Evolutionary conservation across 805 yeast genomes (phyloP).

Genomic region (Hanseniaspora occidentalis): DNA sequence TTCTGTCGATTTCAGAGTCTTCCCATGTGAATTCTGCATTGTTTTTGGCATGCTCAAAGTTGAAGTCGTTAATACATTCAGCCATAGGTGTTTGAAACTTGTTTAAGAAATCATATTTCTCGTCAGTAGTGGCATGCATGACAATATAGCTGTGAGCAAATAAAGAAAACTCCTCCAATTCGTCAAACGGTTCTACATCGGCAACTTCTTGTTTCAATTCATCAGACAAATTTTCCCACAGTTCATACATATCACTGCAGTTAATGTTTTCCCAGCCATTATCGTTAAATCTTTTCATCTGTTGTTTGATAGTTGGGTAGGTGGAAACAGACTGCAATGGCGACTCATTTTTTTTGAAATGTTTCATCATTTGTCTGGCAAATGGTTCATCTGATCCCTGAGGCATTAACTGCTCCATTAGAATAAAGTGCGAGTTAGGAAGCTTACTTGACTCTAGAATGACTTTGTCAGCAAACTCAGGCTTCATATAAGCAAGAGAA

Average conservation of each 20-base stretch:
- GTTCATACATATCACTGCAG: conserved; percentile 39
- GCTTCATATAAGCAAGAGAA: conserved; percentile 68
- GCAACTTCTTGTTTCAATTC: conserved; percentile 31
- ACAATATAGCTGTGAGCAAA: conserved; percentile 67
- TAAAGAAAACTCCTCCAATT: conserved; percentile 67
- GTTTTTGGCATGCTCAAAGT: background rate
- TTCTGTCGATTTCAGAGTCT: conserved; percentile 8
- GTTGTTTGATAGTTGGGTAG: conserved; percentile 41
- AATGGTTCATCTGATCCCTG: conserved; percentile 52
- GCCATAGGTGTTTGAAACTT: conserved; percentile 1
- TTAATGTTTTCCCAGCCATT: conserved; percentile 38
- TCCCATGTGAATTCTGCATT: conserved; percentile 6
- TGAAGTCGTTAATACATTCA: background rate
- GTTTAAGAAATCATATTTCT: background rate
- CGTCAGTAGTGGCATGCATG: conserved; percentile 44
- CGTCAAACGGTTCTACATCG: conserved; percentile 60
- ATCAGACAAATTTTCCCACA: conserved; percentile 41
- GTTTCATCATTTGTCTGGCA: conserved; percentile 62
- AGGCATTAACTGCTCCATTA: conserved; percentile 64
- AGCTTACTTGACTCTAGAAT: conserved; percentile 33
- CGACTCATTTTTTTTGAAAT: conserved; percentile 51
- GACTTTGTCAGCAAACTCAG: conserved; percentile 50
- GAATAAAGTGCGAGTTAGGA: conserved; percentile 43
- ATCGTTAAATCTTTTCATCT: conserved; percentile 34
- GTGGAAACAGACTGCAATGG: conserved; percentile 52